Evolutionary conservation across 352 stramenopile species (phyloP).

Genomic region (Phytophthora sp.): DNA sequence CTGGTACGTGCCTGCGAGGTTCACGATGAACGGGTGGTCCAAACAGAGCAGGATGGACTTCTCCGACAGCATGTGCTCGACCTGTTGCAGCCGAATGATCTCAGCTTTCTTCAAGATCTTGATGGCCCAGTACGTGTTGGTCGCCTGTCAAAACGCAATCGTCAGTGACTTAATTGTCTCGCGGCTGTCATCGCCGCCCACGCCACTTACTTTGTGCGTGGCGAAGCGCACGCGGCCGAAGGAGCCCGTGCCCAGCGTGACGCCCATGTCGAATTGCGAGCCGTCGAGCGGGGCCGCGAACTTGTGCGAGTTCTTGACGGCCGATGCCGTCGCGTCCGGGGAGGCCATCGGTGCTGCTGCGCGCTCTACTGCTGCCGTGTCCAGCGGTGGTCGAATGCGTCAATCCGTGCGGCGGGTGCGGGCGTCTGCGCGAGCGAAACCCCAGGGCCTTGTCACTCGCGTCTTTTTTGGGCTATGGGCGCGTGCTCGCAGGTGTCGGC

Average conservation of each 20-base stretch:
- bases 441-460: slow-evolving; percentile 26
- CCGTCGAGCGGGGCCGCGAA: slow-evolving; percentile 68
- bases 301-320: slow-evolving; percentile 58
- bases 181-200: neutral
- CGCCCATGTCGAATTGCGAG: slow-evolving; percentile 94
- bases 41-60: slow-evolving; percentile 94
- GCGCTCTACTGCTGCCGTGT: slow-evolving; percentile 12
- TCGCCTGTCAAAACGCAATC: slow-evolving; percentile 51
- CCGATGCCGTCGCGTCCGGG: slow-evolving; percentile 18
- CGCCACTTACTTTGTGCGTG: slow-evolving; percentile 90
- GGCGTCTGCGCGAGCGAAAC: slow-evolving; percentile 27
- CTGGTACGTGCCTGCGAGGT: slow-evolving; percentile 94
- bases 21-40: slow-evolving; percentile 97
- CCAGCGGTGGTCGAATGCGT: slow-evolving; percentile 30
- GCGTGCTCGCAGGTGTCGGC: slow-evolving; percentile 18
- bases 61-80: slow-evolving; percentile 97
- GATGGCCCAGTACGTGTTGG: slow-evolving; percentile 94
- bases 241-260: slow-evolving; percentile 96
- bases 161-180: neutral
- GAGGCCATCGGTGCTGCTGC: slow-evolving; percentile 22
- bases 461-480: slow-evolving; percentile 42
- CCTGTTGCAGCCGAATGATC: slow-evolving; percentile 96
- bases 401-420: slow-evolving; percentile 13
- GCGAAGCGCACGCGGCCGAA: slow-evolving; percentile 97
- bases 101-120: slow-evolving; percentile 98